Conservation (phyloP, 768 basidiomycete genomes). For the Suillus alpinus region DNA sequence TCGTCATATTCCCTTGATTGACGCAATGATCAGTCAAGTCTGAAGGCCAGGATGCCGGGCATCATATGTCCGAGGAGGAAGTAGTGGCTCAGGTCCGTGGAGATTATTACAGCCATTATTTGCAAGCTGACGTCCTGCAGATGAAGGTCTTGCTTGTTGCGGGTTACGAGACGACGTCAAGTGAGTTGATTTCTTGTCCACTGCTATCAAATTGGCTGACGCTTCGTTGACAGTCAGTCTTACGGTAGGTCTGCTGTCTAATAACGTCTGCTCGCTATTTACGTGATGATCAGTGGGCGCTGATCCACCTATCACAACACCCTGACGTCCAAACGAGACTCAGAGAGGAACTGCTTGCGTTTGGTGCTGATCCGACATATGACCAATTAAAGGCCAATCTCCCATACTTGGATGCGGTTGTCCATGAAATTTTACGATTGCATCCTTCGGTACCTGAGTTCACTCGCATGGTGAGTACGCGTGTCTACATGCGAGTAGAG, state of each 20-base stretch:
- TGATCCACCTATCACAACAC: conserved; percentile 27
- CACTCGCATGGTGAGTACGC: conserved; percentile 26
- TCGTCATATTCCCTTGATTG: not conserved
- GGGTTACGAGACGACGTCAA: conserved; percentile 22
- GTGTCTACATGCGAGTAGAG: not conserved
- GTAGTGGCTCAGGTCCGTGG: conserved; percentile 13
- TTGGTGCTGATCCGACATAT: conserved; percentile 35
- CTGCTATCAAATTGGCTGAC: not conserved
- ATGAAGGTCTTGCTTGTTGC: conserved; percentile 12
- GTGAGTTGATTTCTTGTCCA: conserved; percentile 12
- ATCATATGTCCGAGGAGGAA: conserved; percentile 21
- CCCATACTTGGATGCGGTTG: conserved; percentile 43
- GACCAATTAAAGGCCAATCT: conserved; percentile 35
- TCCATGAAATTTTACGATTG: conserved; percentile 37
- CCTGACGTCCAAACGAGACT: conserved; percentile 25
- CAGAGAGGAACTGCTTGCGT: conserved; percentile 26
- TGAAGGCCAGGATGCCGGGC: conserved; percentile 23
- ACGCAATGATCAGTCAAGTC: conserved; percentile 29
- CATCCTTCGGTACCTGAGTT: conserved; percentile 33
- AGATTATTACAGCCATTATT: not conserved
- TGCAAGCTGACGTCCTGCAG: conserved; percentile 1
- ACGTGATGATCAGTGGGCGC: conserved; percentile 29
- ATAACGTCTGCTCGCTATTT: not conserved
- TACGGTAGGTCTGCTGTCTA: conserved; percentile 2
- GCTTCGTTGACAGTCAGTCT: not conserved